Percentiles rank a stretch among this genome's conserved stretches.
These are phyloP conservation scores for Neodidymelliopsis sp. DNA, from an alignment of 2,329 filamentous ascomycete genomes.

Conservation along the genomic window DNA sequence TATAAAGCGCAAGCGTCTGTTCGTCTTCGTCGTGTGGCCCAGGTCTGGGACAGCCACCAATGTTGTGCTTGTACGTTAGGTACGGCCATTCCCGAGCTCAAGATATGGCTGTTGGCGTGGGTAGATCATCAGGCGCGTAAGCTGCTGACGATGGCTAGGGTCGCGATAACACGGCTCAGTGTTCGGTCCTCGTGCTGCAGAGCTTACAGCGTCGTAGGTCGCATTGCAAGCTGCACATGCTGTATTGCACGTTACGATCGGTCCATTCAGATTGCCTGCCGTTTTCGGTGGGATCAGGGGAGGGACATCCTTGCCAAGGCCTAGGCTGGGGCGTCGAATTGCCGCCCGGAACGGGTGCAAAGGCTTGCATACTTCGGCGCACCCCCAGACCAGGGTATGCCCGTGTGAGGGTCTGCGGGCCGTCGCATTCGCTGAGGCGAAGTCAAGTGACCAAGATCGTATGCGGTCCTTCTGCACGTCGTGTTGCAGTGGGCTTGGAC, in stretches of 20 bases:
- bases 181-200: constrained; percentile 22
- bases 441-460: constrained; percentile 67
- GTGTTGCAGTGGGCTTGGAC: constrained; percentile 36
- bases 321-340: constrained; percentile 45
- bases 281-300: constrained; percentile 23
- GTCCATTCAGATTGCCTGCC: constrained; percentile 22
- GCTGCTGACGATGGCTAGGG: constrained; percentile 33
- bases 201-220: constrained; percentile 10
- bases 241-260: constrained; percentile 15
- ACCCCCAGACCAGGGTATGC: constrained; percentile 41
- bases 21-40: constrained; percentile 29
- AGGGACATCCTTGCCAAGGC: constrained; percentile 35
- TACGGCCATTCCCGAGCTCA: constrained; percentile 48
- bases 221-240: constrained; percentile 15
- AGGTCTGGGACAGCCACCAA: constrained; percentile 29
- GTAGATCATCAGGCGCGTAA: constrained; percentile 51
- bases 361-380: constrained; percentile 45
- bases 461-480: constrained; percentile 59
- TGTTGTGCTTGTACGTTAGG: constrained; percentile 33
- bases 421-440: constrained; percentile 52
- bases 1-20: constrained; percentile 37
- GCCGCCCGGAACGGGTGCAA: constrained; percentile 47
- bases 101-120: constrained; percentile 36
- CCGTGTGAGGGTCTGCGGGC: constrained; percentile 46
- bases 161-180: constrained; percentile 35